phyloP scores from a whole-genome alignment of 768 basidiomycete genomes.

The Trametes meyenii region DNA sequence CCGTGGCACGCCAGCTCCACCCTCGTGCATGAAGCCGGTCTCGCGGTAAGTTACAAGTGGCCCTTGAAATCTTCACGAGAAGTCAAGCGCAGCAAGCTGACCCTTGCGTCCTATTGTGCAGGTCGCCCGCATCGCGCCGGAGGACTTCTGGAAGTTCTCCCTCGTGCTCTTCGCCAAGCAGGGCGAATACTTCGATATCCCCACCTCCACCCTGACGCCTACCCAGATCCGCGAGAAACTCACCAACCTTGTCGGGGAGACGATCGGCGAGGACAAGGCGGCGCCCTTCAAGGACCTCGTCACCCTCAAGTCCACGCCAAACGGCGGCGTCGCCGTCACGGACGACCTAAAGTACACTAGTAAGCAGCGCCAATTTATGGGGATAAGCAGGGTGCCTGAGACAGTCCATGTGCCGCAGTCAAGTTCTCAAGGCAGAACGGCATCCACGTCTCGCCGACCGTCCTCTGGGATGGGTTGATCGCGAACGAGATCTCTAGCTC shows the following conservation, averaged over 20 bases:
- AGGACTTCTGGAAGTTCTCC: constrained; percentile 81
- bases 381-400: background rate
- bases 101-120: constrained; percentile 29
- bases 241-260: constrained; percentile 54
- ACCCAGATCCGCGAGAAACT: constrained; percentile 77
- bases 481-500: constrained; percentile 76
- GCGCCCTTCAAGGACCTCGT: constrained; percentile 64
- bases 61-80: background rate
- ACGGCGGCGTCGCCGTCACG: constrained; percentile 82
- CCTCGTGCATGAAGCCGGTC: constrained; percentile 76
- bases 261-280: constrained; percentile 54
- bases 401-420: constrained; percentile 49
- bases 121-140: constrained; percentile 72
- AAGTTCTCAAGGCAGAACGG: constrained; percentile 91
- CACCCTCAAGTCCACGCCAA: constrained; percentile 60
- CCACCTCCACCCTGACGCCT: constrained; percentile 65
- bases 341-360: constrained; percentile 90
- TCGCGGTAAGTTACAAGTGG: constrained; percentile 57
- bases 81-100: background rate
- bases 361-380: constrained; percentile 40
- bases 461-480: constrained; percentile 74
- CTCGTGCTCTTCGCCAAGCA: constrained; percentile 70
- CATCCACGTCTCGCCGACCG: constrained; percentile 89
- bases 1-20: constrained; percentile 83
- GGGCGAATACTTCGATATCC: constrained; percentile 79